Percentiles rank a stretch among this genome's conserved stretches.
Conservation (phyloP, 1,284 basidiomycete genomes). For the Inonotus obliquus region DNA sequence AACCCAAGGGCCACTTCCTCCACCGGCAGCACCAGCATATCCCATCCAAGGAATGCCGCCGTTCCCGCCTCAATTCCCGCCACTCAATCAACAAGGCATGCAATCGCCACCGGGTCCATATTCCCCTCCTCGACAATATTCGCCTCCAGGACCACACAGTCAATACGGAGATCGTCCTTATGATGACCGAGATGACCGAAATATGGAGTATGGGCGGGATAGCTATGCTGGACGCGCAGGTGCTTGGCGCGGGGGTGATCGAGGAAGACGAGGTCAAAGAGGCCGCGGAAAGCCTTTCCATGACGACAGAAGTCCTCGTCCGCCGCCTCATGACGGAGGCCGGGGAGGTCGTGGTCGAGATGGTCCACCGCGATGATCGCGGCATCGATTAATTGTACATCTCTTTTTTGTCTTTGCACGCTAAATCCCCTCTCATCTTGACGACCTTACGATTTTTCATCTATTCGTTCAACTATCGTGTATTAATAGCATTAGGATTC, state of each 20-base stretch:
- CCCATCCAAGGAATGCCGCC: neutral
- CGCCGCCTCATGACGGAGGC: conserved; percentile 2
- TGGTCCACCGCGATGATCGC: conserved; percentile 1
- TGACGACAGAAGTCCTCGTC: conserved; percentile 1
- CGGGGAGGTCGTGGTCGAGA: conserved; percentile 20
- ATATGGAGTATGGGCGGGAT: neutral
- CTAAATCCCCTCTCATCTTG: neutral
- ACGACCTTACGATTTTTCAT: neutral
- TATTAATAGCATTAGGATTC: neutral
- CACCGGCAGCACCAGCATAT: neutral
- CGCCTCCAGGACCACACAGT: neutral
- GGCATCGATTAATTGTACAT: neutral
- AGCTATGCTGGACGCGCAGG: conserved; percentile 1
- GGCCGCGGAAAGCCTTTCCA: conserved; percentile 7
- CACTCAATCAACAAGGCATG: neutral
- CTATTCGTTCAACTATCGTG: conserved; percentile 1
- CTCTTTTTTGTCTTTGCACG: conserved; percentile 3
- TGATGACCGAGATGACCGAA: conserved; percentile 3
- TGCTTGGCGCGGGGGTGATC: conserved; percentile 3
- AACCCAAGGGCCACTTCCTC: neutral
- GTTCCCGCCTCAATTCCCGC: conserved; percentile 1
- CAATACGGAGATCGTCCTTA: conserved; percentile 6
- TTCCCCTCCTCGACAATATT: neutral
- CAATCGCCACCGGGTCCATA: neutral
- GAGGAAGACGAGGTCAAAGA: conserved; percentile 8